Evolutionary conservation across 2,329 filamentous ascomycete genomes (phyloP).

Genomic region (Coleophoma eucalyptorum): DNA sequence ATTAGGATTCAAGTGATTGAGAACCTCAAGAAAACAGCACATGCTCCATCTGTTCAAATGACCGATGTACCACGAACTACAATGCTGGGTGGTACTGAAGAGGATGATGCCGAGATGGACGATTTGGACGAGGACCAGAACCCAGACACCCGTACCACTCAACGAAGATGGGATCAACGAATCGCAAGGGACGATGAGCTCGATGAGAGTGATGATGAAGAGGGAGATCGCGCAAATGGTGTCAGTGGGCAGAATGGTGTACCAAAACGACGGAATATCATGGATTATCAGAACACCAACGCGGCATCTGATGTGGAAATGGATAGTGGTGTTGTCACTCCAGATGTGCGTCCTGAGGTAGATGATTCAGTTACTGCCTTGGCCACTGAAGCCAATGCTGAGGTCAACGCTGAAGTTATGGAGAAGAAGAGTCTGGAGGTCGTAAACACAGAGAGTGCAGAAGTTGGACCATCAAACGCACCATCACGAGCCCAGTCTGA

Average conservation of each 20-base stretch:
- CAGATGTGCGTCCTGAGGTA: slow-evolving; percentile 18
- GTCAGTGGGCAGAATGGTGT: slow-evolving; percentile 45
- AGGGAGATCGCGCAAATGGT: slow-evolving; percentile 70
- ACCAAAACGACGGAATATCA: slow-evolving; percentile 53
- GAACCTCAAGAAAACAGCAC: slow-evolving; percentile 81
- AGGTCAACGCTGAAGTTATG: slow-evolving; percentile 25
- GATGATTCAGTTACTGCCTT: slow-evolving; percentile 21
- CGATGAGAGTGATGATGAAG: slow-evolving; percentile 87
- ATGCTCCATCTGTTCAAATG: slow-evolving; percentile 88
- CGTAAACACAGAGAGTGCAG: slow-evolving; percentile 7
- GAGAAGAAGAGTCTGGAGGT: slow-evolving; percentile 22
- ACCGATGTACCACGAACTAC: slow-evolving; percentile 67
- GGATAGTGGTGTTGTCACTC: slow-evolving; percentile 45
- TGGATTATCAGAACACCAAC: slow-evolving; percentile 53
- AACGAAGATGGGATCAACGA: slow-evolving; percentile 78
- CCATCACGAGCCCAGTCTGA: slow-evolving; percentile 23
- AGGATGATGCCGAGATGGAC: slow-evolving; percentile 62
- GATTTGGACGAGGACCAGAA: slow-evolving; percentile 81
- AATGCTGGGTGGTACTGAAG: slow-evolving; percentile 59
- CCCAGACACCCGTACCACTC: slow-evolving; percentile 76
- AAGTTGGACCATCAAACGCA: slow-evolving; percentile 23
- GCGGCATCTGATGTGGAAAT: slow-evolving; percentile 44
- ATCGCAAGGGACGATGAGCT: slow-evolving; percentile 76
- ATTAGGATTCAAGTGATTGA: slow-evolving; percentile 80
- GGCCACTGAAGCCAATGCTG: slow-evolving; percentile 24